These are phyloP conservation scores for Penicillium coffeae DNA, from an alignment of 495 filamentous ascomycete species.

Conservation along the genomic window DNA sequence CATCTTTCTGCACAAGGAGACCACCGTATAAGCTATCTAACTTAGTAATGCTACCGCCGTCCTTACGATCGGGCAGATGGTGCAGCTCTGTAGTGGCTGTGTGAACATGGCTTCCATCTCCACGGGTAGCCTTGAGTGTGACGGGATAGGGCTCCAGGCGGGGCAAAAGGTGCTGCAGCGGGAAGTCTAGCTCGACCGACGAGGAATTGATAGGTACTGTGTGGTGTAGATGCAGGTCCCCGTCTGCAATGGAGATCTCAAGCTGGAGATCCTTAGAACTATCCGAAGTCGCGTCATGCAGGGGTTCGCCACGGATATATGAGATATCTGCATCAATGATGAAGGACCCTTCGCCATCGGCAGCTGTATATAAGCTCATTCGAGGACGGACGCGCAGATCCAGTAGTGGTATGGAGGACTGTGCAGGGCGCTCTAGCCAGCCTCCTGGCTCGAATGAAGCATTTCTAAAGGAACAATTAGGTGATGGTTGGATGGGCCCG, in stretches of 20 bases:
- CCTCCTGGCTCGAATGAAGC: conserved; percentile 60
- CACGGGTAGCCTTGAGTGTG: conserved; percentile 13
- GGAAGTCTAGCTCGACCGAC: conserved; percentile 40
- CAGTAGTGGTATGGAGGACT: conserved; percentile 42
- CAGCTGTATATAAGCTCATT: conserved; percentile 57
- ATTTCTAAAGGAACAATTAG: conserved; percentile 35
- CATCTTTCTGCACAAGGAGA: conserved; percentile 35
- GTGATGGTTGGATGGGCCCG: too few relatives aligned
- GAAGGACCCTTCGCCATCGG: conserved; percentile 51
- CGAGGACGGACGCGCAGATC: conserved; percentile 57
- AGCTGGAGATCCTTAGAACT: conserved; percentile 2
- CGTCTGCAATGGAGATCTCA: conserved; percentile 9
- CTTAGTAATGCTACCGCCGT: conserved; percentile 56
- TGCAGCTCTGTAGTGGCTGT: conserved; percentile 44
- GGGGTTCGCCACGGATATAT: conserved; percentile 42
- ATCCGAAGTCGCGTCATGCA: conserved; percentile 17
- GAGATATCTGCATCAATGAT: conserved; percentile 58
- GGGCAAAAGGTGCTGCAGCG: conserved; percentile 42
- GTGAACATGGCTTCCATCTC: conserved; percentile 25
- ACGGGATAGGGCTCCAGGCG: conserved; percentile 43
- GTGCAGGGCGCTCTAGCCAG: conserved; percentile 43
- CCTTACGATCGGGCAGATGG: conserved; percentile 52
- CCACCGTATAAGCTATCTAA: conserved; percentile 60
- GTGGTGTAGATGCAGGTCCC: conserved; percentile 19
- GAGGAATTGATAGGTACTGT: conserved; percentile 44